Evolutionary conservation across 23 red algal species (phyloP), one percentile per base, ranked within the genome.

Genomic region (Agarophyton chilense): DNA sequence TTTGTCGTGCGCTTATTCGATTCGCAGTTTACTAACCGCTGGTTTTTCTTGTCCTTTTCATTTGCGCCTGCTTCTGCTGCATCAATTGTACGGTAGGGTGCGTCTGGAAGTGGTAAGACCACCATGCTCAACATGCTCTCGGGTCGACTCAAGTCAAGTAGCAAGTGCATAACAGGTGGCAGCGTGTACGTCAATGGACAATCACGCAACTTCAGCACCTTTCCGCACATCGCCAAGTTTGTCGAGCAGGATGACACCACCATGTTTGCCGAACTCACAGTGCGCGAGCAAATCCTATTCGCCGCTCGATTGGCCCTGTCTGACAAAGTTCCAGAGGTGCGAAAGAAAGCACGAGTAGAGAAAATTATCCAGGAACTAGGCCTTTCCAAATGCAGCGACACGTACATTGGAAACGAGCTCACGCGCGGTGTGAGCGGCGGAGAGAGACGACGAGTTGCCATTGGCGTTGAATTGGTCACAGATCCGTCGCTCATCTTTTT

Each of bases 251-350:
- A 93, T 74, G 94, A 96, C 58, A 83, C 80, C 65, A 86, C 80
- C 45, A 91, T 98, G 95, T 98, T 98, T 94, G 89, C 86, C 10
- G 87, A 91, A 19, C 92, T 98, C 35, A 98, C 95, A 42, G 95
- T 98, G 22, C 47, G 77, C 19, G 95, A 98, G 47, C 95, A 98
- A 63, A 90, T 98, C 54, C 47, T 66, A 25, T 92, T 92, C 54
- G 83, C 89, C 18, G 95, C 95, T 61, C 75, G 66, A 12, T 71
- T 94, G 22, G 72, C 79, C 1, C 44, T 92, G 36, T 67, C 64
- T 0, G 34, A 32, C n/a, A 45, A 18, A n/a, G 72, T 87, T 9
- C 12, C 43, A 25, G 70, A 83, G 58, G 29, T 49, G 53, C 65
- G 52, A 44, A 88, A 87, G 42, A 11, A 57, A 39, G 52, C 79